These are phyloP conservation scores for Phaeolepiota aurea DNA, from an alignment of 768 basidiomycete species.

Conservation along the genomic window DNA sequence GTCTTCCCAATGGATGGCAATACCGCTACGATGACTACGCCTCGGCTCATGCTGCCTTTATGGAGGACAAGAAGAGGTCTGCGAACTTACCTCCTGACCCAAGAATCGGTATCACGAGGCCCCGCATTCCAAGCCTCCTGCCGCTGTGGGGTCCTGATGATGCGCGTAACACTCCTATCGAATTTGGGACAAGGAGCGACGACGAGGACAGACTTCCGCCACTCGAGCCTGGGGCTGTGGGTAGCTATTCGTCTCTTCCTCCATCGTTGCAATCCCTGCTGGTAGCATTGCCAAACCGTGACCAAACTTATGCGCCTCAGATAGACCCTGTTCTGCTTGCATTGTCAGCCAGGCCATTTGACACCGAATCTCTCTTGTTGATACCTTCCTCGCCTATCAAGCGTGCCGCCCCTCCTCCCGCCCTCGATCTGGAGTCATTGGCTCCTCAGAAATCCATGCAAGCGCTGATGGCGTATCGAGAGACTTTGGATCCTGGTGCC, in stretches of 20 bases:
- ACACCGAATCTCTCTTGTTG: background rate
- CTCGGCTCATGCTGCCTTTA: conserved; percentile 26
- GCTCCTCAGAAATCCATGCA: conserved; percentile 17
- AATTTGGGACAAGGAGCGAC: conserved; percentile 9
- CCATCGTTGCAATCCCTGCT: background rate
- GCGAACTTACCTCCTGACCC: conserved; percentile 3
- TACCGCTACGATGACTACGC: conserved; percentile 26
- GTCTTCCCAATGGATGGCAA: conserved; percentile 42
- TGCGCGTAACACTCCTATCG: conserved; percentile 8
- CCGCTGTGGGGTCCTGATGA: conserved; percentile 22
- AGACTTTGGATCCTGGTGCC: conserved; percentile 12
- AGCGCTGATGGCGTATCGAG: conserved; percentile 17
- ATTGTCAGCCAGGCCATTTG: conserved; percentile 3
- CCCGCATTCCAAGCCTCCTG: conserved; percentile 31
- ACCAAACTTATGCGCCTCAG: conserved; percentile 9
- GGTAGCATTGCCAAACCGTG: background rate
- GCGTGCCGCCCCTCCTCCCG: conserved; percentile 17
- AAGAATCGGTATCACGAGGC: conserved; percentile 13
- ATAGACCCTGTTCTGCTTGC: conserved; percentile 19
- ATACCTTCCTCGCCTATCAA: conserved; percentile 14
- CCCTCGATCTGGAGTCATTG: conserved; percentile 17
- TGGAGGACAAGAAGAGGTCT: conserved; percentile 18
- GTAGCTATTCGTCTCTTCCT: conserved; percentile 5
- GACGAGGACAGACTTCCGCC: conserved; percentile 5
- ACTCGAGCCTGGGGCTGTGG: conserved; percentile 3